Percentiles rank a stretch among this genome's conserved stretches.
Evolutionary conservation across 2,329 filamentous ascomycete species (phyloP).

Genomic region (Onygenales sp.): DNA sequence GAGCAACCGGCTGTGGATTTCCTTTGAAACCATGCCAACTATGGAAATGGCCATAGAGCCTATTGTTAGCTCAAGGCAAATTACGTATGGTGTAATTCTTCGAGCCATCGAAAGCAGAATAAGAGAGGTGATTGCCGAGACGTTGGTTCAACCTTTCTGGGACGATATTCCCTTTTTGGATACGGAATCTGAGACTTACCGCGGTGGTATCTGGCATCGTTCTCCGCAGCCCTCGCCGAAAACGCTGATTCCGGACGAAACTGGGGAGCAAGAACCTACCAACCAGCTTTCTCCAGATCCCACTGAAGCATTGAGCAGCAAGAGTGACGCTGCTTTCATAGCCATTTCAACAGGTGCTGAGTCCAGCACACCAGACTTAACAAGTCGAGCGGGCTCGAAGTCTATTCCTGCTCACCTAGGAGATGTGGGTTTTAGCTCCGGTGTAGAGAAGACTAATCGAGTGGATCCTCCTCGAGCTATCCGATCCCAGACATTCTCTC

Average conservation of each 20-base stretch:
- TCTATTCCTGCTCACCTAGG: constrained; percentile 16
- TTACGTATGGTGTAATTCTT: constrained; percentile 86
- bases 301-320: constrained; percentile 20
- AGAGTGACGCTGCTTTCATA: constrained; percentile 26
- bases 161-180: constrained; percentile 88
- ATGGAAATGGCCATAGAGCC: constrained; percentile 93
- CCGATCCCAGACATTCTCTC: constrained; percentile 54
- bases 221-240: constrained; percentile 31
- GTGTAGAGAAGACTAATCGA: constrained; percentile 24
- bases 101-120: constrained; percentile 92
- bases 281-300: constrained; percentile 12
- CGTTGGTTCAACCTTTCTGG: constrained; percentile 87
- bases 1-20: constrained; percentile 92
- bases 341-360: constrained; percentile 21
- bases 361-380: constrained; percentile 14
- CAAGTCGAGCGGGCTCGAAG: constrained; percentile 20
- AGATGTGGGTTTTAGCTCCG: constrained; percentile 17
- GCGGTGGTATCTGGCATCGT: constrained; percentile 69
- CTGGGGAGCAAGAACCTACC: constrained; percentile 15
- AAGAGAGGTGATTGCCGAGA: constrained; percentile 87
- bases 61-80: constrained; percentile 88
- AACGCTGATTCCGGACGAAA: constrained; percentile 29
- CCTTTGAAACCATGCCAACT: constrained; percentile 87
- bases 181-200: constrained; percentile 65
- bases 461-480: constrained; percentile 46